Conservation (phyloP, 495 filamentous ascomycete species). For the Paragyromitra xinjiangensis region DNA sequence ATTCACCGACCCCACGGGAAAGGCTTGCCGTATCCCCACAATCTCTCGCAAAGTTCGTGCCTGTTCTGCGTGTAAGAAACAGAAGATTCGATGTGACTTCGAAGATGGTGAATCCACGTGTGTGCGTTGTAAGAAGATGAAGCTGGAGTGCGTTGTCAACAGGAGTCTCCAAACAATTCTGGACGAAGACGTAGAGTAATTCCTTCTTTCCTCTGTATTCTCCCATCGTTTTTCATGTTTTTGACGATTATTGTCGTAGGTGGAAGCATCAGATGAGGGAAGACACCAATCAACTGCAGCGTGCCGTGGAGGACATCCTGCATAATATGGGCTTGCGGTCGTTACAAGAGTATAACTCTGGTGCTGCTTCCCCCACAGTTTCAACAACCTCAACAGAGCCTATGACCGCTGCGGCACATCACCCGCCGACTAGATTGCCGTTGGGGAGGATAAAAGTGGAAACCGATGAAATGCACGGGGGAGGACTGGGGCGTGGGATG, state of each 20-base stretch:
- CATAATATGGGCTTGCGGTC: constrained; percentile 49
- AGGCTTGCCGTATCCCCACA: constrained; percentile 54
- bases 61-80: constrained; percentile 59
- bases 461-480: constrained; percentile 38
- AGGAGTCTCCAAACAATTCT: constrained; percentile 59
- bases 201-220: constrained; percentile 17
- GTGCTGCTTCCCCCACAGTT: constrained; percentile 37
- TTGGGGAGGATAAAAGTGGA: constrained; percentile 48
- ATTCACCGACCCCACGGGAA: constrained; percentile 35
- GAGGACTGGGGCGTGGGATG: constrained; percentile 10
- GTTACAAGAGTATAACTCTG: constrained; percentile 43
- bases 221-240: constrained; percentile 9
- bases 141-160: constrained; percentile 59
- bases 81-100: constrained; percentile 60
- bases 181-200: constrained; percentile 59
- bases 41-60: constrained; percentile 57
- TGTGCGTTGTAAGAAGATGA: constrained; percentile 58
- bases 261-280: constrained; percentile 58
- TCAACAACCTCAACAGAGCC: constrained; percentile 50
- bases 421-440: constrained; percentile 32
- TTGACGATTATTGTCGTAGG: constrained; percentile 32
- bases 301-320: constrained; percentile 54
- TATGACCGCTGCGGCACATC: constrained; percentile 18
- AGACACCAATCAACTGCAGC: constrained; percentile 54
- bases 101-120: constrained; percentile 55